Conservation (phyloP, 768 basidiomycete species). For the Butyriboletus loyo region DNA sequence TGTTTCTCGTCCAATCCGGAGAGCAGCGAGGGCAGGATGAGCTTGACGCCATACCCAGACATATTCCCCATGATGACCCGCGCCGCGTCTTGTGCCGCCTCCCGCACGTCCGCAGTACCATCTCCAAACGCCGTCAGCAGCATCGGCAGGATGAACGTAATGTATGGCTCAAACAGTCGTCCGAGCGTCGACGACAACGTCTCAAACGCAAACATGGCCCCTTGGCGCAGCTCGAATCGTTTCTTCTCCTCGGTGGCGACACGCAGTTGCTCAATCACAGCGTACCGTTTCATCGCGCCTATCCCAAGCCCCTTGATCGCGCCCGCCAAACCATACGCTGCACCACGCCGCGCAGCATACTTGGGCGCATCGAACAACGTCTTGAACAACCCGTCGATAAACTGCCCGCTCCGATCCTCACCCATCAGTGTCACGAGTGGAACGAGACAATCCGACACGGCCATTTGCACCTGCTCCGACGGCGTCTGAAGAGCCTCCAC, state of each 20-base stretch:
- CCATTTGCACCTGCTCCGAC: constrained; percentile 93
- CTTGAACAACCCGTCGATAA: constrained; percentile 76
- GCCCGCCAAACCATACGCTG: constrained; percentile 94
- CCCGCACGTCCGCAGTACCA: constrained; percentile 79
- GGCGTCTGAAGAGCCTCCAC: constrained; percentile 91
- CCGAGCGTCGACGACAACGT: constrained; percentile 84
- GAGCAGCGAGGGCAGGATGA: constrained; percentile 86
- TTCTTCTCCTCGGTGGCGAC: constrained; percentile 88
- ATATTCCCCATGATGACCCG: constrained; percentile 94
- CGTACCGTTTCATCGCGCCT: constrained; percentile 77
- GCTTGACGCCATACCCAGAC: constrained; percentile 93
- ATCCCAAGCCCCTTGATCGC: constrained; percentile 90
- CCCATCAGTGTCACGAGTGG: constrained; percentile 76
- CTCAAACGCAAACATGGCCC: constrained; percentile 93
- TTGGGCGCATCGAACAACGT: constrained; percentile 77
- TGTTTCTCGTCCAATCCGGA: constrained; percentile 96
- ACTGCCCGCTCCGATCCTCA: constrained; percentile 35
- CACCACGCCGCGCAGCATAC: constrained; percentile 93
- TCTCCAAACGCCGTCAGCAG: constrained; percentile 88
- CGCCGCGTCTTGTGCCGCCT: constrained; percentile 89
- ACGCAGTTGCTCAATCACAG: constrained; percentile 69
- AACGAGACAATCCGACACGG: constrained; percentile 92
- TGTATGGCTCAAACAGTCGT: constrained; percentile 91
- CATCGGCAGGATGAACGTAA: constrained; percentile 78
- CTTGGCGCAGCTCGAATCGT: constrained; percentile 81